Conservation (phyloP, 2,329 filamentous ascomycete genomes). For the Fonsecaea nubica region DNA sequence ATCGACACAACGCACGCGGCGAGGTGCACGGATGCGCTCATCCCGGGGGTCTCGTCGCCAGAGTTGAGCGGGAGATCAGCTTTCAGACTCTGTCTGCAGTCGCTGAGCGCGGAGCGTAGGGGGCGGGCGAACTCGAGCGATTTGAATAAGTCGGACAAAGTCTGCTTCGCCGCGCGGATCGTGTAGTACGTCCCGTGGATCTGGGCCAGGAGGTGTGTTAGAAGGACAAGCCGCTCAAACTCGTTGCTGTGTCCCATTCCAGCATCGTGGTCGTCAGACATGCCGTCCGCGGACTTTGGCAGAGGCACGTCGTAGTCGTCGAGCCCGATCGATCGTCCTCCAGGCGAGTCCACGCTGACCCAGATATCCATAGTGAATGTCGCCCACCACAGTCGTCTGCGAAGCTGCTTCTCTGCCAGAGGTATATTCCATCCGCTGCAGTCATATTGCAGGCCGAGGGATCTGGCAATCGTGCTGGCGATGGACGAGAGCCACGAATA, state of each 20-base stretch:
- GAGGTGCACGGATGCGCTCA: constrained; percentile 22
- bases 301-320: constrained; percentile 26
- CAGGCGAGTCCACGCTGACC: constrained; percentile 41
- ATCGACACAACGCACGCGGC: constrained; percentile 19
- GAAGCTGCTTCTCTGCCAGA: constrained; percentile 48
- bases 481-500: constrained; percentile 56
- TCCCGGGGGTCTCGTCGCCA: constrained; percentile 9
- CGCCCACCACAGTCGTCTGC: constrained; percentile 57
- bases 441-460: constrained; percentile 57
- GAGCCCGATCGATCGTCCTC: constrained; percentile 19
- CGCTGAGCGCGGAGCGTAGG: constrained; percentile 21
- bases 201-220: constrained; percentile 19
- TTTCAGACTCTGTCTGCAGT: constrained; percentile 23
- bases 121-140: constrained; percentile 25
- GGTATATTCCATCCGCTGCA: constrained; percentile 52
- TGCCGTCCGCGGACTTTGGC: not conserved
- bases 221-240: constrained; percentile 14
- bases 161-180: constrained; percentile 17
- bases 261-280: not conserved
- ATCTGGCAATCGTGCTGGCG: constrained; percentile 62
- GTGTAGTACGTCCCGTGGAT: constrained; percentile 26
- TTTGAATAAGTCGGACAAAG: constrained; percentile 18
- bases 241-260: not conserved
- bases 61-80: constrained; percentile 12
- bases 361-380: constrained; percentile 54